Evolutionary conservation across 2,329 filamentous ascomycete species (phyloP).

Genomic region (Paraconiothyrium brasiliense): DNA sequence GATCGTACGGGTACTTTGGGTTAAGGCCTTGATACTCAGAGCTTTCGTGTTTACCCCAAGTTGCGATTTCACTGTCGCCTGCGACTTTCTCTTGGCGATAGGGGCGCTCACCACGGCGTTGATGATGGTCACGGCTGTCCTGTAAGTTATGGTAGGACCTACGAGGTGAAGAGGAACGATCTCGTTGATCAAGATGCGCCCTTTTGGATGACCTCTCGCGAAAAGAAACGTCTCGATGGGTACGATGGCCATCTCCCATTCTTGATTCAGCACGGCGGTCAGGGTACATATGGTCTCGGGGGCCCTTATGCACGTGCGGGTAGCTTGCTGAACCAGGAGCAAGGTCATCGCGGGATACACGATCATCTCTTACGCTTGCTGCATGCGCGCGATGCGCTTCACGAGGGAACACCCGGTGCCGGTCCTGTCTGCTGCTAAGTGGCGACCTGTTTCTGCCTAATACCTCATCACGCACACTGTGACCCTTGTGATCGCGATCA

Average conservation of each 20-base stretch:
- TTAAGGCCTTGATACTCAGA: not conserved
- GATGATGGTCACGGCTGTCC: not conserved
- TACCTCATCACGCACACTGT: not conserved
- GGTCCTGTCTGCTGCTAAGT: not conserved
- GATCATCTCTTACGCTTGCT: not conserved
- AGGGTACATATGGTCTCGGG: not conserved
- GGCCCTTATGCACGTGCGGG: not conserved
- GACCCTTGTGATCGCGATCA: not conserved
- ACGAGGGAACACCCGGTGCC: not conserved
- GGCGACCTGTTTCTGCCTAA: too few species aligned
- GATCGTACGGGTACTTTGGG: not conserved
- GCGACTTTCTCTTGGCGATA: not conserved
- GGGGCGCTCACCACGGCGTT: not conserved
- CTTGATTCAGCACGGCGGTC: not conserved
- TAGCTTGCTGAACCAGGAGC: not conserved
- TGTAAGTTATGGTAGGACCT: not conserved
- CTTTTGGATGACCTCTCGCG: not conserved
- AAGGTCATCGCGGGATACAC: not conserved
- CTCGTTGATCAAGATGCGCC: not conserved
- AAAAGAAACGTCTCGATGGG: not conserved
- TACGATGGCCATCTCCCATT: not conserved
- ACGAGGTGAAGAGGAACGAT: slow-evolving; percentile 1
- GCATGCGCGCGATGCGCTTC: not conserved
- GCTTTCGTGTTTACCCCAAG: not conserved
- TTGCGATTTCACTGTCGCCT: too few species aligned